Evolutionary conservation across 2,329 filamentous ascomycete genomes (phyloP), one percentile per base, ranked within the genome.

Genomic region (Ceratocystis eucalypticola): DNA sequence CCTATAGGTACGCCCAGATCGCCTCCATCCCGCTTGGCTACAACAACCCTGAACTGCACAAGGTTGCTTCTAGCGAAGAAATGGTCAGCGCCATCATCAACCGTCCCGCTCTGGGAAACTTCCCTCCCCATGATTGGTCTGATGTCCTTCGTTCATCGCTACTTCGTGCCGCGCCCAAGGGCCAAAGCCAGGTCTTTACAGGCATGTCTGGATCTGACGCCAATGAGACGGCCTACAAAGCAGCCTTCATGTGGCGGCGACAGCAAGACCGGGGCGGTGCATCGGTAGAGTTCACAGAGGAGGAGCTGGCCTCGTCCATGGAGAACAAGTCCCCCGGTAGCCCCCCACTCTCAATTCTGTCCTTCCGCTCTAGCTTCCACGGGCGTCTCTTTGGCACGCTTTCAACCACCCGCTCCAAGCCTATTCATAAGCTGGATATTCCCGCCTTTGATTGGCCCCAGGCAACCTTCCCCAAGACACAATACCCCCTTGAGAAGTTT

Each of bases 361-460:
- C 86, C 70, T 93, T 93, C 81, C 86, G 83, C 75, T 83, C 84
- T 71, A 88, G 78, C 62, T 93, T 93, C 81, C 89, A 93, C 76
- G 89, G 89, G 68, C 88, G 89, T 72, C 83, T 91, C 61, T 92
- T 93, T 73, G 89, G 88, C 71, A 86, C 82, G 69, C 80, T 93
- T 65, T 89, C 86, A 68, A 91, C 88, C 69, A 93, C 89, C 41
- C 86, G 89, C 74, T 88, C 84, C 75, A 92, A 92, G 80, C 82
- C 89, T 65, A 89, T 93, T 71, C 89, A 93, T 80, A 93, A 93
- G 77, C 80, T 93, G 70, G 89, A 93, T 74, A 92, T 93, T 70
- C 89, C 89, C n/a, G 87, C 88, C 68, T 93, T 93, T 74, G 85
- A 92, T 78, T 93, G 89, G 89, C 89, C 89, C 64, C 87, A 89